Percentiles rank a stretch among this genome's conserved stretches.
Conservation (phyloP, 768 basidiomycete species). For the Vishniacozyma victoriae region DNA sequence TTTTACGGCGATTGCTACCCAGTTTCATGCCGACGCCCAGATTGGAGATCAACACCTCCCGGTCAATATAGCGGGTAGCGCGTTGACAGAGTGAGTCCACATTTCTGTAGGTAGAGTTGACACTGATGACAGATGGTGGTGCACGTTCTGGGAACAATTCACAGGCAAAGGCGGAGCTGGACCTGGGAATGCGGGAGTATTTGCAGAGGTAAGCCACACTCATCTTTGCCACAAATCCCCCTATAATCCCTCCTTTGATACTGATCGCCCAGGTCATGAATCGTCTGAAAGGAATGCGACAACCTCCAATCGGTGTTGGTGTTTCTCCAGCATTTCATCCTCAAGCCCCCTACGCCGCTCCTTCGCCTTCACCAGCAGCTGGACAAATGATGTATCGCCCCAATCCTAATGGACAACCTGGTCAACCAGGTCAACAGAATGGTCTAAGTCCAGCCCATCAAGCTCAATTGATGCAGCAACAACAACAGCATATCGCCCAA, state of each 20-base stretch:
- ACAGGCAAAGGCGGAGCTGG: constrained; percentile 33
- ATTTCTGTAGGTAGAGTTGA: neutral
- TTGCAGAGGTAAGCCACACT: constrained; percentile 30
- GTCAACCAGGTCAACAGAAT: constrained; percentile 23
- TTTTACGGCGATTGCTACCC: constrained; percentile 36
- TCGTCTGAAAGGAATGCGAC: constrained; percentile 24
- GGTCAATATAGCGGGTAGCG: constrained; percentile 46
- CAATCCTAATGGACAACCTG: neutral
- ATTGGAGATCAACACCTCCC: constrained; percentile 41
- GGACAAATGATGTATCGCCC: neutral
- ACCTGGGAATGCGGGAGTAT: constrained; percentile 28
- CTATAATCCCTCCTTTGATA: too few relatives aligned
- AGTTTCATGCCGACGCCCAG: constrained; percentile 40
- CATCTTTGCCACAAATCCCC: neutral
- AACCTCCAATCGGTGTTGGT: constrained; percentile 9
- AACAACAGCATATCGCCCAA: constrained; percentile 15
- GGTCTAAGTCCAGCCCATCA: constrained; percentile 22
- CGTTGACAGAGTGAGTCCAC: constrained; percentile 48
- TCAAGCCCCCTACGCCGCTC: neutral
- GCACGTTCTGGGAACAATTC: constrained; percentile 46
- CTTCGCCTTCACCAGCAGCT: neutral
- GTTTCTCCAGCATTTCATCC: neutral
- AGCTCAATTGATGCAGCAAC: constrained; percentile 21
- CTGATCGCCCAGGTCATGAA: constrained; percentile 31
- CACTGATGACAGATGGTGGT: constrained; percentile 37